Evolutionary conservation across 148 eudicot species (phyloP), one percentile per base, ranked within the genome.

Genomic region (Camellia sinensis): DNA sequence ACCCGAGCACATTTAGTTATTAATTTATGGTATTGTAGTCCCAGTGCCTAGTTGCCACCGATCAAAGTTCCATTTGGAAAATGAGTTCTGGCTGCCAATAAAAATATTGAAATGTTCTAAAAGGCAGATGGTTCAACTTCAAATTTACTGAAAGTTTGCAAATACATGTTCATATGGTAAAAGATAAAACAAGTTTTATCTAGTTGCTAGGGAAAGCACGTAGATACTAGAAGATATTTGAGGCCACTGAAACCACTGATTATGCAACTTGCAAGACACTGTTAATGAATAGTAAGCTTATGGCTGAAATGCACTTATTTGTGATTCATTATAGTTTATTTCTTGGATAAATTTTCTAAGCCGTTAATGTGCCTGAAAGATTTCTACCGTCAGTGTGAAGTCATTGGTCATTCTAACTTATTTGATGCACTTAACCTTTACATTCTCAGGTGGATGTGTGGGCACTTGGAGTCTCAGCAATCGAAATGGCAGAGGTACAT

Each of bases 391-490:
- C 21, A 14, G 64, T n/a, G 22, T 6, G 37, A 67, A 4, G 37
- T 66, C 40, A 29, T 53, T 66, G 56, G 53, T 54, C 15, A 15
- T 12, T 63, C 71, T 48, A n/a, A 79, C 71, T 76, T 66, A 2
- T 74, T 10, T 5, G 3, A 11, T 61, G n/a, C 64, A 69, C 71
- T 19, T 73, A 78, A 60, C 44, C 54, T 82, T 29, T 70, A 48
- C 59, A 66, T 69, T 50, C 71, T 54, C 86, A 96, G 99, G 99
- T 96, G 80, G 99, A 96, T 91, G 99, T 96, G 70, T 96, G 99
- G 99, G 99, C 99, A 78, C 97, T 96, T 79, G 99, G 99, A 80
- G 97, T 93, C 82, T 92, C 99, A 77, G 98, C 99, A 78, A 96
- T 96, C 80, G 99, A 96, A 88, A 96, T 96, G 99, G 99, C 99